Evolutionary conservation across 768 basidiomycete species (phyloP).

Genomic region (Rhodosporidiobolus odoratus): DNA sequence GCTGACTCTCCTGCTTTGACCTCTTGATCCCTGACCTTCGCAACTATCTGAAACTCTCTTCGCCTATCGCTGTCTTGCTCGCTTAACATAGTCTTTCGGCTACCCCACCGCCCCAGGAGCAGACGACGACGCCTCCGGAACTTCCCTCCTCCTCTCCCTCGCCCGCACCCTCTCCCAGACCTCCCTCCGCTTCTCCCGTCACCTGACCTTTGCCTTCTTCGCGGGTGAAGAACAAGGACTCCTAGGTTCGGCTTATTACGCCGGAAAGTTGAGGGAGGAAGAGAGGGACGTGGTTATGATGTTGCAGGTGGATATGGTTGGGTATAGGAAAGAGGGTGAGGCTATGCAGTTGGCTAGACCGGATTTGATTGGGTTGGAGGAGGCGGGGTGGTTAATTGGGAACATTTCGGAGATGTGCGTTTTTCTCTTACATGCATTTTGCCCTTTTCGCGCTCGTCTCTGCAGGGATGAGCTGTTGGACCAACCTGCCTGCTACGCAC

Average conservation of each 20-base stretch:
- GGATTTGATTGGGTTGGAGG: conserved; percentile 33
- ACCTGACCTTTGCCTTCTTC: conserved; percentile 40
- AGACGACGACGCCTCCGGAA: conserved; percentile 34
- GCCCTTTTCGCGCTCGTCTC: not conserved
- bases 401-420: conserved; percentile 39
- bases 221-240: conserved; percentile 45
- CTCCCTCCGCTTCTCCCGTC: conserved; percentile 28
- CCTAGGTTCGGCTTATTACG: conserved; percentile 34
- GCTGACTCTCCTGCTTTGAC: too few relatives aligned
- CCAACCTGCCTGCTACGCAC: not conserved
- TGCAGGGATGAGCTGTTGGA: too few relatives aligned
- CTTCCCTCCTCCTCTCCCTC: conserved; percentile 37
- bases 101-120: conserved; percentile 30
- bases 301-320: conserved; percentile 39
- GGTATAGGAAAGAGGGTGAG: conserved; percentile 41
- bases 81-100: conserved; percentile 24
- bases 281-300: conserved; percentile 27
- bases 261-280: conserved; percentile 1
- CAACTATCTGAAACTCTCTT: not conserved
- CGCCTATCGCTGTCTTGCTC: not conserved
- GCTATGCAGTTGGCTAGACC: conserved; percentile 43
- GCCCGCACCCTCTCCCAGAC: conserved; percentile 30
- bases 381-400: conserved; percentile 31
- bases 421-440: not conserved
- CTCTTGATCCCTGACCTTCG: not conserved